These are phyloP conservation scores for Colletotrichum navitas DNA, from an alignment of 2,329 filamentous ascomycete species.

Conservation along the genomic window DNA sequence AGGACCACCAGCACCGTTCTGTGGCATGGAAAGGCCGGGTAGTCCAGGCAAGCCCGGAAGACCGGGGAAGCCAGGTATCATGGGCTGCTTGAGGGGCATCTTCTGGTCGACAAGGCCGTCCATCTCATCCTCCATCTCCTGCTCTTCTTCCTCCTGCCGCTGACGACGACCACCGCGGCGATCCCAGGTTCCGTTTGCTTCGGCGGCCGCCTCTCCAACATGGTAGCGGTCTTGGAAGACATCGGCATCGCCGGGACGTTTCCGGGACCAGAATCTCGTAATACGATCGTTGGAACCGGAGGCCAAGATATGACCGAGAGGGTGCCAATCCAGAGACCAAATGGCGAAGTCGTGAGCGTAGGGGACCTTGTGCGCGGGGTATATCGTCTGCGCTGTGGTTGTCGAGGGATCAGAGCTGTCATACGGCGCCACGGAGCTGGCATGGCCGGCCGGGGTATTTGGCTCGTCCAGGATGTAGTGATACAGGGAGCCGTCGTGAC, in stretches of 20 bases:
- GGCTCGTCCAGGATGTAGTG: slow-evolving; percentile 98
- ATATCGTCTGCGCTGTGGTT: slow-evolving; percentile 89
- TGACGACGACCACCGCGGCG: slow-evolving; percentile 82
- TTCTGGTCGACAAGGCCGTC: slow-evolving; percentile 94
- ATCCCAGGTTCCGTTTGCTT: slow-evolving; percentile 95
- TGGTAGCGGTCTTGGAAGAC: slow-evolving; percentile 93
- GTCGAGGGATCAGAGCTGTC: slow-evolving; percentile 84
- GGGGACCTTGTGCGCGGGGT: slow-evolving; percentile 87
- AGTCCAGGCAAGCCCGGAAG: slow-evolving; percentile 68
- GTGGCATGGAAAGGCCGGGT: slow-evolving; percentile 59
- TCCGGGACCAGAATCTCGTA: slow-evolving; percentile 95
- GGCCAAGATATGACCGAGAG: slow-evolving; percentile 92
- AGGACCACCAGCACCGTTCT: slow-evolving; percentile 47
- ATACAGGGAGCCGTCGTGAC: slow-evolving; percentile 88
- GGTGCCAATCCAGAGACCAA: slow-evolving; percentile 99
- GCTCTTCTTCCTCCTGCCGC: slow-evolving; percentile 91
- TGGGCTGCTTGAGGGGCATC: slow-evolving; percentile 72
- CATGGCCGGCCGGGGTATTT: slow-evolving; percentile 81
- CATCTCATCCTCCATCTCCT: slow-evolving; percentile 92
- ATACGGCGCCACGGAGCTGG: slow-evolving; percentile 83
- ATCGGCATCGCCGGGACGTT: slow-evolving; percentile 87
- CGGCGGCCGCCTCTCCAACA: slow-evolving; percentile 92
- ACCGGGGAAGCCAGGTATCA: slow-evolving; percentile 64
- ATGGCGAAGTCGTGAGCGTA: slow-evolving; percentile 95
- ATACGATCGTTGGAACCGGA: slow-evolving; percentile 97